Evolutionary conservation across 495 filamentous ascomycete species (phyloP).

Genomic region (Hypoxylon rickii): DNA sequence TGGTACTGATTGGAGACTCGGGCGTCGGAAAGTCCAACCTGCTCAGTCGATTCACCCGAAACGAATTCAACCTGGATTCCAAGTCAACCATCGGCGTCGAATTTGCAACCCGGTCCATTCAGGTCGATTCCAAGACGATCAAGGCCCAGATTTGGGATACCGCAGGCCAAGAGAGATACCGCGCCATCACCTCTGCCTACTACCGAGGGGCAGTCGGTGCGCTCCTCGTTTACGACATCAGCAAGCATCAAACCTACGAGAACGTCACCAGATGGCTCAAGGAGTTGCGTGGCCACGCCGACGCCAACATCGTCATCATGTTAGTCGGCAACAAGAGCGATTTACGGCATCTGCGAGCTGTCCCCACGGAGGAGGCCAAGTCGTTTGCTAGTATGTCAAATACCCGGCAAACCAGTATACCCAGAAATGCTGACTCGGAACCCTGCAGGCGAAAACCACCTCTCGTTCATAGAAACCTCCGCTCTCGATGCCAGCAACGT

Average conservation of each 20-base stretch:
- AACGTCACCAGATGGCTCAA: conserved; percentile 99
- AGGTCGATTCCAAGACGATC: conserved; percentile 99
- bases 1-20: conserved; percentile 98
- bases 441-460: conserved; percentile 81
- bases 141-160: conserved; percentile 99
- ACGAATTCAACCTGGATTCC: conserved; percentile 99
- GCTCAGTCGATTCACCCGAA: conserved; percentile 98
- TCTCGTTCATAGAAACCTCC: conserved; percentile 99
- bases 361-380: conserved; percentile 98
- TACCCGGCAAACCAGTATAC: conserved; percentile 1
- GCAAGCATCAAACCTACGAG: conserved; percentile 98
- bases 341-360: conserved; percentile 96
- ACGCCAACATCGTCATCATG: conserved; percentile 99
- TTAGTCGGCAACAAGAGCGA: conserved; percentile 99
- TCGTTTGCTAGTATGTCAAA: conserved; percentile 89
- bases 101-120: conserved; percentile 97
- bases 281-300: conserved; percentile 96
- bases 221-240: conserved; percentile 98
- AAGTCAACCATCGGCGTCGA: conserved; percentile 99
- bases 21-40: conserved; percentile 99
- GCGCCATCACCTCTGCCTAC: conserved; percentile 98
- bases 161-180: conserved; percentile 97
- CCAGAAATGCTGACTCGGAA: conserved; percentile 34
- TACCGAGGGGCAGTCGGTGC: conserved; percentile 97
- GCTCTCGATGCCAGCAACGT: conserved; percentile 99